Conservation (phyloP, 352 stramenopile species). For the Phytophthora constricta region DNA sequence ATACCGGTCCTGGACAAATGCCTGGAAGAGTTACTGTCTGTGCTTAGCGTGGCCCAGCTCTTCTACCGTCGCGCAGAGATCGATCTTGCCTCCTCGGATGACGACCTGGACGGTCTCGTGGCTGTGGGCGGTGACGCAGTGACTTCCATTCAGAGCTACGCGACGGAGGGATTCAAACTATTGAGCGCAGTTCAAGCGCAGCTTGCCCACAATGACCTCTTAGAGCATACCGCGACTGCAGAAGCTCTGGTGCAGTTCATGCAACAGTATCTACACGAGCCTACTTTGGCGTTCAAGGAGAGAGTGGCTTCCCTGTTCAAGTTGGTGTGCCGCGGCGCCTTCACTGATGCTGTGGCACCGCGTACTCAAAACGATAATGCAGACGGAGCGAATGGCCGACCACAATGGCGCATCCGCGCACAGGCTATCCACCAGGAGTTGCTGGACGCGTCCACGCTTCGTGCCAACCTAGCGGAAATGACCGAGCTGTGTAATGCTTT, state of each 20-base stretch:
- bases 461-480: constrained; percentile 65
- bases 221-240: constrained; percentile 17
- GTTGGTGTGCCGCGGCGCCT: constrained; percentile 74
- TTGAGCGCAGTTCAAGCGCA: constrained; percentile 50
- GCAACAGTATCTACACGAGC: constrained; percentile 49
- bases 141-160: constrained; percentile 59
- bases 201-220: constrained; percentile 31
- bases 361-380: constrained; percentile 34
- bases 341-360: constrained; percentile 75
- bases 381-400: constrained; percentile 43
- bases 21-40: constrained; percentile 50
- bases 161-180: constrained; percentile 53
- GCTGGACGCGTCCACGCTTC: constrained; percentile 63
- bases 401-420: constrained; percentile 79
- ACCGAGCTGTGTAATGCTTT: constrained; percentile 71
- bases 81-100: constrained; percentile 66
- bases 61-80: constrained; percentile 75
- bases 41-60: constrained; percentile 61
- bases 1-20: constrained; percentile 48
- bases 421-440: constrained; percentile 77
- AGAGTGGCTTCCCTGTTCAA: constrained; percentile 73
- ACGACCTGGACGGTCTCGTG: constrained; percentile 70
- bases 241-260: constrained; percentile 56
- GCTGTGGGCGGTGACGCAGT: constrained; percentile 70
- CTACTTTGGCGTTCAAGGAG: constrained; percentile 67